Percentiles rank a stretch among this genome's conserved stretches.
Conservation (phyloP, 139 green algal genomes). For the Trebouxia sp. region DNA sequence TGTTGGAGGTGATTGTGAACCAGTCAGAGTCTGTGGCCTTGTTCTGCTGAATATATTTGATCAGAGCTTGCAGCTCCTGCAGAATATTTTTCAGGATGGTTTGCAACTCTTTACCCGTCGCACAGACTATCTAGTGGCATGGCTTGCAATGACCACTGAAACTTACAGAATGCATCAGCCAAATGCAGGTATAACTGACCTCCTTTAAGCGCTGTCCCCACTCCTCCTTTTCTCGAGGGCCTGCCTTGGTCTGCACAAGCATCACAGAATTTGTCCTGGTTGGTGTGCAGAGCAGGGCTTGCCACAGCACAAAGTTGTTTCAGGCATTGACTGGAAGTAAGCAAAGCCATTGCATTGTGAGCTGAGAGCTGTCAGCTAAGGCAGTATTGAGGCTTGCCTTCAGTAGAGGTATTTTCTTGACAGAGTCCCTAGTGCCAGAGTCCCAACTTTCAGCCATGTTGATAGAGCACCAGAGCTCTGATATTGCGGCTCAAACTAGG, state of each 20-base stretch:
- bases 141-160: too few species aligned
- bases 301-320: too few species aligned
- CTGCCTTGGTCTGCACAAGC: conserved; percentile 50
- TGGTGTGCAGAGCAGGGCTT: too few species aligned
- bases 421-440: conserved; percentile 63
- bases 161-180: too few species aligned
- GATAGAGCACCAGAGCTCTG: background rate
- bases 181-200: conserved; percentile 39
- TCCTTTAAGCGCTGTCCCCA: conserved; percentile 82
- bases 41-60: conserved; percentile 95
- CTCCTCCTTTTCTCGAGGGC: conserved; percentile 75
- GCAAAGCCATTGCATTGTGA: too few species aligned
- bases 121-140: background rate
- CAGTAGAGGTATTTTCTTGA: conserved; percentile 93
- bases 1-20: conserved; percentile 90
- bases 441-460: conserved; percentile 78
- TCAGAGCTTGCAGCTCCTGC: conserved; percentile 90
- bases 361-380: too few species aligned
- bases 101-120: background rate
- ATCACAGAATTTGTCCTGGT: too few species aligned
- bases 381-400: conserved; percentile 43
- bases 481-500: too few species aligned
- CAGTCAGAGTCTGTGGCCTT: conserved; percentile 94
- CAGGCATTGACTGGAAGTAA: too few species aligned
- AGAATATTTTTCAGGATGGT: too few species aligned